Base-by-base conservation (phyloP, 495 filamentous ascomycete genomes). In the Thozetella sp. region DNA sequence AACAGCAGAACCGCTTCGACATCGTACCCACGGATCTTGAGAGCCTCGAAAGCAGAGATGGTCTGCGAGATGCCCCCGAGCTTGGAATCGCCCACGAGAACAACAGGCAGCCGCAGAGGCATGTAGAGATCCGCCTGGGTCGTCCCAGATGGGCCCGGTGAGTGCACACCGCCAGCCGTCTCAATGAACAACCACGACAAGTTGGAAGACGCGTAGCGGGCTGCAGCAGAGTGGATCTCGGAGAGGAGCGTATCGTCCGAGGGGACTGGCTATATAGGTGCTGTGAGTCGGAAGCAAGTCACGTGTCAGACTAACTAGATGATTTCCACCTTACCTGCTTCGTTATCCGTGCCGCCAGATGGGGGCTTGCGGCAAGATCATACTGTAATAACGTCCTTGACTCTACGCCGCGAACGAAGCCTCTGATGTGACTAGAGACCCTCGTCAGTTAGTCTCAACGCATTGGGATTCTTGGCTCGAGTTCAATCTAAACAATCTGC, bases 131-230 rank as follows among this genome's bases (percentile, higher is more conserved):
- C 90, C 4, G 86, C 90, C 65, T 93, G 90, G 0, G 87, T 88
- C 25, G 77, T 86, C n/a, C 88, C 90, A 56, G 85, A 88, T 12
- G 89, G 90, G 1, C 83, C 82, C 0, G 90, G 90, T 1, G 89
- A 92, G 65, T 91, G 83, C 0, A 90, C 86, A 11, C 90, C 90
- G 2, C 90, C 90, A 0, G 90, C 90, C 1, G 90, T 93, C 68
- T 93, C 90, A 30, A 93, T 76, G 26, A 93, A 73, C 1, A 87
- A 59, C 62, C 73, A 79, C 1, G 76, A 76, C 2, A 52, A 61
- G 48, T 72, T 53, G 46, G 64, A 26, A 73, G 78, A 73, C 73
- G 84, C 59, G 59, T 67, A 53, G 66, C 72, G 43, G 83, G 72
- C 45, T 74, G 84, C 59, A 25, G 61, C 70, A 63, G 63, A 62